Evolutionary conservation across 495 filamentous ascomycete genomes (phyloP), one percentile per base, ranked within the genome.

Genomic region (Aspergillus coremiiformis): DNA sequence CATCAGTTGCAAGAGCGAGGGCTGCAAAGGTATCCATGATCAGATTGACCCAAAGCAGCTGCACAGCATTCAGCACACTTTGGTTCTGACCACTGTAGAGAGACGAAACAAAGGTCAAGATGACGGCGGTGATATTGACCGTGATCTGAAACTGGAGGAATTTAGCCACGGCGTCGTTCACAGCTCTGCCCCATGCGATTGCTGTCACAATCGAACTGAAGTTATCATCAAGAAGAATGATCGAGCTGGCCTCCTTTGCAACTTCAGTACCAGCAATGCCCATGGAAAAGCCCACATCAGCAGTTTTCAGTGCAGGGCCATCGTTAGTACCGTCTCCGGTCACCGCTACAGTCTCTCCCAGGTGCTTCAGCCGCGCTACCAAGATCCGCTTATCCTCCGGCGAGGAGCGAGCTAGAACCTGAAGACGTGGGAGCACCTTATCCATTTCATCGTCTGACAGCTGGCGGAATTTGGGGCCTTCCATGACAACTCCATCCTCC

Each of bases 11-110:
- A 60, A 95, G 75, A 23, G 89, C 89, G 12, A 95, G 74, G 14
- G 89, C 89, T 22, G 89, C 89, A 54, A 95, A 88, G 0, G 89
- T 93, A 57, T 95, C 89, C 90, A 95, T 95, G 65, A 95, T 94
- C 54, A 95, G 74, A 57, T 95, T 95, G 55, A 95, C 86, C 89
- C 89, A 95, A 14, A 95, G 77, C 21, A 95, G 76, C 70, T 95
- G 89, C 15, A 95, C 89, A 7, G 89, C 88, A 4, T 79, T 92
- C 27, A 95, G 72, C 42, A 94, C 89, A 42, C 87, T 86, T 24
- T 76, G 65, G 59, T 84, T 81, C 5, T 80, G 67, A 5, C 60
- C 61, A 57, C 78, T 87, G 23, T 84, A 80, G n/a, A 93, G 83
- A 22, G 89, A 85, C 1, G 89, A 83, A 45, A 94, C 79, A 57